phyloP scores from a whole-genome alignment of 257 asterid species.

The Phtheirospermum japonicum region DNA sequence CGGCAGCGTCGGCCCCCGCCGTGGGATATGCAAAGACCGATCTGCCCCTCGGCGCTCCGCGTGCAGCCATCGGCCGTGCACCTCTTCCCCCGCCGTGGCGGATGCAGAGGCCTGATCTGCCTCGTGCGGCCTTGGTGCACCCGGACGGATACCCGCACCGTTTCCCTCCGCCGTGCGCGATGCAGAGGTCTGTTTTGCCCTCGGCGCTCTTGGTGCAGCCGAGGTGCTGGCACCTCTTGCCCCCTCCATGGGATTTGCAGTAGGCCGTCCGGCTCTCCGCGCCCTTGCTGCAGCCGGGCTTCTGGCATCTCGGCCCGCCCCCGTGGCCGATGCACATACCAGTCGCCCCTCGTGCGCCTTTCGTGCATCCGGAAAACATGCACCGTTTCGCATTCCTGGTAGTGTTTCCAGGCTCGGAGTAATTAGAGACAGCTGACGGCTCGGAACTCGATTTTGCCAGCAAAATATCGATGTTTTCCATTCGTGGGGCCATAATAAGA shows the following conservation, averaged over 20 bases:
- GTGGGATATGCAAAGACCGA: slow-evolving; percentile 87
- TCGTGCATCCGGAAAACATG: slow-evolving; percentile 55
- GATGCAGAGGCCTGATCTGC: slow-evolving; percentile 88
- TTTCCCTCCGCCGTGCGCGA: slow-evolving; percentile 84
- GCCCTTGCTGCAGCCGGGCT: slow-evolving; percentile 76
- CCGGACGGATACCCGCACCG: slow-evolving; percentile 62
- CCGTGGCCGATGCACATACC: slow-evolving; percentile 90
- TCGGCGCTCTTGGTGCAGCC: slow-evolving; percentile 95
- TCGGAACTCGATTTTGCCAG: slow-evolving; percentile 45
- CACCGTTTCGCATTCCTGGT: slow-evolving; percentile 55
- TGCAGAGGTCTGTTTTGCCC: slow-evolving; percentile 80
- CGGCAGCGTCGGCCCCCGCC: slow-evolving; percentile 95
- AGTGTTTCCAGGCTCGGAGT: slow-evolving; percentile 53
- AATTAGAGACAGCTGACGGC: slow-evolving; percentile 54
- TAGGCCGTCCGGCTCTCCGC: slow-evolving; percentile 89
- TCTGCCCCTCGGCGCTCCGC: slow-evolving; percentile 86
- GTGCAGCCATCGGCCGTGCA: slow-evolving; percentile 79
- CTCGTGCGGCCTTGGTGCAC: slow-evolving; percentile 85
- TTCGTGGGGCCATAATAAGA: slow-evolving; percentile 65
- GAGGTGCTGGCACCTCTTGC: slow-evolving; percentile 63
- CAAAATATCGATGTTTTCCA: slow-evolving; percentile 30
- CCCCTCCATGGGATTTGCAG: slow-evolving; percentile 93
- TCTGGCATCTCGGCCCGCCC: slow-evolving; percentile 91
- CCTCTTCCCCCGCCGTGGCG: slow-evolving; percentile 95
- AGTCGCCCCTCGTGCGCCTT: slow-evolving; percentile 88